Percentiles rank a stretch among this genome's conserved stretches.
Evolutionary conservation across 352 stramenopile genomes (phyloP).

Genomic region (Lagenidium giganteum): DNA sequence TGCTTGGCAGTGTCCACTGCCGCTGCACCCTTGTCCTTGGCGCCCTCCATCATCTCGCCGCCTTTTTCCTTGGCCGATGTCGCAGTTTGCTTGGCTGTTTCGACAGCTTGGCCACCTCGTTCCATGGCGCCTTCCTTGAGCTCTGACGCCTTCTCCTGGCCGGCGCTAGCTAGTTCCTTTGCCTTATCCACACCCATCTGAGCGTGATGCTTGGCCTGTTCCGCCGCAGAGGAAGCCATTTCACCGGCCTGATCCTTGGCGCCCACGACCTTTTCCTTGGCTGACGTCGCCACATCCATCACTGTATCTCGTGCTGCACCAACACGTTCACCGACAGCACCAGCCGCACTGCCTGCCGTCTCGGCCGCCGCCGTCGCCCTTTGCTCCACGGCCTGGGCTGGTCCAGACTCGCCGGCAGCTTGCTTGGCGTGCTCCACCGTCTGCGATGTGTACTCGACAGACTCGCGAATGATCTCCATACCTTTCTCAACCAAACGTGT

Average conservation of each 20-base stretch:
- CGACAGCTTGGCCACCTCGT: slow-evolving; percentile 14
- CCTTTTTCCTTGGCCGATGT: slow-evolving; percentile 7
- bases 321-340: slow-evolving; percentile 15
- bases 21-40: background rate
- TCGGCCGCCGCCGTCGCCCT: slow-evolving; percentile 14
- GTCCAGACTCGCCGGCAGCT: slow-evolving; percentile 36
- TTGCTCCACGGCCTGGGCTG: slow-evolving; percentile 30
- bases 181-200: slow-evolving; percentile 15
- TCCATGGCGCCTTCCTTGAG: slow-evolving; percentile 8
- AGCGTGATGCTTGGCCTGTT: slow-evolving; percentile 21
- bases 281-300: slow-evolving; percentile 17
- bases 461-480: slow-evolving; percentile 52
- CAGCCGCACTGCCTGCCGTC: slow-evolving; percentile 13
- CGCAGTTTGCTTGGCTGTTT: slow-evolving; percentile 10
- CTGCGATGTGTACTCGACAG: slow-evolving; percentile 60
- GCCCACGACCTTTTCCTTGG: slow-evolving; percentile 17
- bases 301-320: slow-evolving; percentile 19
- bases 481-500: slow-evolving; percentile 42
- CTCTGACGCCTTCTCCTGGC: slow-evolving; percentile 4
- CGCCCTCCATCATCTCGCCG: slow-evolving; percentile 8
- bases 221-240: slow-evolving; percentile 6
- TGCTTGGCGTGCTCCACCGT: slow-evolving; percentile 57
- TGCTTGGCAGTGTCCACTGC: background rate
- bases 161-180: slow-evolving; percentile 12
- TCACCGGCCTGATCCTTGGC: slow-evolving; percentile 8